Percentiles rank a stretch among this genome's conserved stretches.
Evolutionary conservation across 2,329 filamentous ascomycete genomes (phyloP).

Genomic region (Incumbomyces lentus): DNA sequence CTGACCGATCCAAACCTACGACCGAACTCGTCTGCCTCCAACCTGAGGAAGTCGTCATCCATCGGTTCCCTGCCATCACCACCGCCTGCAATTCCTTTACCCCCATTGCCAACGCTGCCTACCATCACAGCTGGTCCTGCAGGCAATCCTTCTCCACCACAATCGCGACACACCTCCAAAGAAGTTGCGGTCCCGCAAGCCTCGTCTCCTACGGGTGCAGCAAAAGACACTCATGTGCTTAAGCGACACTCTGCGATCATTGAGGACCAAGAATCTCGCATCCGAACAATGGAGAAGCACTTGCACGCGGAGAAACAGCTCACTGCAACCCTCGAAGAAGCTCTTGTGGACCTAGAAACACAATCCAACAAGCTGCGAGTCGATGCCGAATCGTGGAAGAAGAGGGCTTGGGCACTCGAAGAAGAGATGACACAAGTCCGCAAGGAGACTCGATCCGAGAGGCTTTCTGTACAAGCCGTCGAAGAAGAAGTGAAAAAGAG

Average conservation of each 20-base stretch:
- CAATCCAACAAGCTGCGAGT: slow-evolving; percentile 85
- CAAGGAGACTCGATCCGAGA: slow-evolving; percentile 49
- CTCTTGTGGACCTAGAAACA: slow-evolving; percentile 82
- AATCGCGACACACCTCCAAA: slow-evolving; percentile 67
- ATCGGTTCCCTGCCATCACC: slow-evolving; percentile 81
- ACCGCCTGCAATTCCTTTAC: slow-evolving; percentile 89
- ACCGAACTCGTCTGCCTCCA: slow-evolving; percentile 52
- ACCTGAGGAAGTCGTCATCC: slow-evolving; percentile 74
- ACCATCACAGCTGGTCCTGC: slow-evolving; percentile 33
- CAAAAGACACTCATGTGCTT: slow-evolving; percentile 27
- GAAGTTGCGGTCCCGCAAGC: slow-evolving; percentile 42
- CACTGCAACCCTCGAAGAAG: slow-evolving; percentile 88
- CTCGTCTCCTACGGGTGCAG: slow-evolving; percentile 11
- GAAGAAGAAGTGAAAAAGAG: slow-evolving; percentile 95
- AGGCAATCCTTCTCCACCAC: slow-evolving; percentile 48
- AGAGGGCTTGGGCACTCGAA: slow-evolving; percentile 69
- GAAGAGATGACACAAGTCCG: slow-evolving; percentile 45
- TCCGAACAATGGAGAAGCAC: slow-evolving; percentile 93
- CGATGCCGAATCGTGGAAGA: slow-evolving; percentile 83
- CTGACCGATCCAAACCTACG: slow-evolving; percentile 38
- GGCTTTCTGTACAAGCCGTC: slow-evolving; percentile 70
- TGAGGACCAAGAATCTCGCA: slow-evolving; percentile 90
- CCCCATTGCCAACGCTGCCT: slow-evolving; percentile 63
- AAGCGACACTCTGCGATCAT: slow-evolving; percentile 55
- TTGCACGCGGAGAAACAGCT: slow-evolving; percentile 92